Conservation (phyloP, 2,329 filamentous ascomycete species). For the Aspergillus neoniger region DNA sequence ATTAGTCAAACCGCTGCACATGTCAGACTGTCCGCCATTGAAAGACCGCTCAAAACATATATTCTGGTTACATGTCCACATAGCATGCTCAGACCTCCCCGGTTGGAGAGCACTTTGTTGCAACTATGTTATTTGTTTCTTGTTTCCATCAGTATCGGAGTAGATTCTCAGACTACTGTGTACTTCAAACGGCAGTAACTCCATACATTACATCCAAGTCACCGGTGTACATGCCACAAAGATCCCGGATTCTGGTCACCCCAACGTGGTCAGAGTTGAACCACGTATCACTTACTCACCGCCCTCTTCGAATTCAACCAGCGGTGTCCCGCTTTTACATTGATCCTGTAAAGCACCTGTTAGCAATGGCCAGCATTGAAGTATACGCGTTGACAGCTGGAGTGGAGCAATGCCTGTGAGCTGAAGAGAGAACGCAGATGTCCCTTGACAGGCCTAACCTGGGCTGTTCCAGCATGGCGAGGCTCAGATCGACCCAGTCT, state of each 20-base stretch:
- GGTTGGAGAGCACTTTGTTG: no score
- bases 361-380: constrained; percentile 20
- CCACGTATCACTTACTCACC: constrained; percentile 11
- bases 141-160: no score
- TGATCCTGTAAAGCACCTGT: constrained; percentile 60
- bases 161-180: no score
- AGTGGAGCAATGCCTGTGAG: constrained; percentile 12
- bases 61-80: neutral
- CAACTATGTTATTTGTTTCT: no score
- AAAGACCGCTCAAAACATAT: neutral
- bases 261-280: neutral
- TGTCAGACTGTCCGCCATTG: neutral
- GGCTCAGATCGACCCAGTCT: neutral
- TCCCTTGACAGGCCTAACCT: constrained; percentile 1
- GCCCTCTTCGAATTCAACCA: constrained; percentile 67
- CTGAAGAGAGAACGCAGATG: neutral
- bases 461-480: constrained; percentile 6
- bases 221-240: neutral
- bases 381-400: neutral
- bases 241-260: neutral
- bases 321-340: constrained; percentile 73
- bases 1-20: neutral
- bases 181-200: neutral
- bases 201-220: neutral
- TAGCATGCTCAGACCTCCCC: neutral